Percentiles rank a stretch among this genome's conserved stretches.
These are phyloP conservation scores for Mollisia scopiformis DNA, from an alignment of 2,329 filamentous ascomycete genomes.

Conservation along the genomic window DNA sequence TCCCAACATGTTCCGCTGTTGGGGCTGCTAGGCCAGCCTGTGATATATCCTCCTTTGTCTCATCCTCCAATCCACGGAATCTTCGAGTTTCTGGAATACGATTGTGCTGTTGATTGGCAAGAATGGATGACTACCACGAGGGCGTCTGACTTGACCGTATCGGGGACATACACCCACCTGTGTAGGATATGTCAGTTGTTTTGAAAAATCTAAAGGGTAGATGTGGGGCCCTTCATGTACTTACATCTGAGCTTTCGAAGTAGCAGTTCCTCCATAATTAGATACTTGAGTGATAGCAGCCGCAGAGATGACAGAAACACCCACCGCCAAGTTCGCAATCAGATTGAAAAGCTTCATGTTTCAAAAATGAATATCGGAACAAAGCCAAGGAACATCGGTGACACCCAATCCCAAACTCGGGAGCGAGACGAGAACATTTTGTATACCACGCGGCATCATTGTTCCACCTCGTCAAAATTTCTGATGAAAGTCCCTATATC, in stretches of 20 bases:
- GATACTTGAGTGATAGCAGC: slow-evolving; percentile 19
- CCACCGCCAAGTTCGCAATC: neutral
- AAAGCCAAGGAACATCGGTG: neutral
- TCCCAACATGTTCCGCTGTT: slow-evolving; percentile 61
- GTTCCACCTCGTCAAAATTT: neutral
- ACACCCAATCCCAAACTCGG: neutral
- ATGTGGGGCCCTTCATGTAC: neutral
- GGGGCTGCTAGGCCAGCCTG: slow-evolving; percentile 58
- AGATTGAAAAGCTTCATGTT: slow-evolving; percentile 16
- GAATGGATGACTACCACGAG: slow-evolving; percentile 28
- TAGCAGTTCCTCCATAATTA: slow-evolving; percentile 26
- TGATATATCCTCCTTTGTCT: slow-evolving; percentile 57
- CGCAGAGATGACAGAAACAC: slow-evolving; percentile 4
- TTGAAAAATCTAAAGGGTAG: neutral
- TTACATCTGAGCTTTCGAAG: slow-evolving; percentile 26
- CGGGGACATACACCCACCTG: slow-evolving; percentile 28
- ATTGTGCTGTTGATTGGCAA: slow-evolving; percentile 44
- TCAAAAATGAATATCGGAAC: neutral
- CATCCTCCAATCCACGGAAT: slow-evolving; percentile 54
- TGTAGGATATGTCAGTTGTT: neutral
- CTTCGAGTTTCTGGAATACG: slow-evolving; percentile 30
- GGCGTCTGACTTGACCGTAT: slow-evolving; percentile 23
- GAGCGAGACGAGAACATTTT: slow-evolving; percentile 2
- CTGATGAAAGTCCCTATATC: neutral
- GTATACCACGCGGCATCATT: neutral